A percentile compares a stretch with the other conserved stretches of the same genome.
Evolutionary conservation across 345 rosid genomes (phyloP).

Genomic region (Ailanthus altissimus): DNA sequence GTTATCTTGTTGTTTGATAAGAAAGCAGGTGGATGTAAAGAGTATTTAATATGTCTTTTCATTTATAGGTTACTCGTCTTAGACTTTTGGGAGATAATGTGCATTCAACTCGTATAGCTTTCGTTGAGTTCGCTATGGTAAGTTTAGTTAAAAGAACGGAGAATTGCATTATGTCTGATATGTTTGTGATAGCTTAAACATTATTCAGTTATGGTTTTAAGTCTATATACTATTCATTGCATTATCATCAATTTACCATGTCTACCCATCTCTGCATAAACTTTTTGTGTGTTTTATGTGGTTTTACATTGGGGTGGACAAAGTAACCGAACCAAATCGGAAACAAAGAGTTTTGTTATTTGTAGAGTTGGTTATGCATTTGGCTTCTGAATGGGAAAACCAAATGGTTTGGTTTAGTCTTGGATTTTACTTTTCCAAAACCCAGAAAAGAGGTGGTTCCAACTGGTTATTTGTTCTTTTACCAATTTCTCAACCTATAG

Average conservation of each 20-base stretch:
- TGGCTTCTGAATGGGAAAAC: not conserved
- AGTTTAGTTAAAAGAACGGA: conserved; percentile 17
- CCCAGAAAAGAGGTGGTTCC: not conserved
- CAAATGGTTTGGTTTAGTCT: not conserved
- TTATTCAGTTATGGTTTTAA: conserved; percentile 9
- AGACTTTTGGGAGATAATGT: conserved; percentile 83
- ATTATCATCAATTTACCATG: not conserved
- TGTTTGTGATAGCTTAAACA: conserved; percentile 11
- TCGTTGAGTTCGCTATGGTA: conserved; percentile 87
- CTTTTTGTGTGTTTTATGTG: conserved; percentile 1
- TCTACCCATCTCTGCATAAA: not conserved
- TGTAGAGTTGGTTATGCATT: not conserved
- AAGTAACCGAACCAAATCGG: not conserved
- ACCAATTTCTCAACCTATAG: not conserved
- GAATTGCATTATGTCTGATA: not conserved
- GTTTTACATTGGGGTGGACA: not conserved
- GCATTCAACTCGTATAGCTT: conserved; percentile 88
- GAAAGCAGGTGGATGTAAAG: not conserved
- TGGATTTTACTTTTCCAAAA: not conserved
- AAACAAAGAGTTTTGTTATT: not conserved
- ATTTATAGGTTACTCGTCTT: conserved; percentile 70
- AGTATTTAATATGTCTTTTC: conserved; percentile 9
- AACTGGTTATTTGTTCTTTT: not conserved
- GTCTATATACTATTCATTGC: not conserved
- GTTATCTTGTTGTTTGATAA: not conserved